phyloP scores from a whole-genome alignment of 805 yeast species.

The Ogataea polymorpha region DNA sequence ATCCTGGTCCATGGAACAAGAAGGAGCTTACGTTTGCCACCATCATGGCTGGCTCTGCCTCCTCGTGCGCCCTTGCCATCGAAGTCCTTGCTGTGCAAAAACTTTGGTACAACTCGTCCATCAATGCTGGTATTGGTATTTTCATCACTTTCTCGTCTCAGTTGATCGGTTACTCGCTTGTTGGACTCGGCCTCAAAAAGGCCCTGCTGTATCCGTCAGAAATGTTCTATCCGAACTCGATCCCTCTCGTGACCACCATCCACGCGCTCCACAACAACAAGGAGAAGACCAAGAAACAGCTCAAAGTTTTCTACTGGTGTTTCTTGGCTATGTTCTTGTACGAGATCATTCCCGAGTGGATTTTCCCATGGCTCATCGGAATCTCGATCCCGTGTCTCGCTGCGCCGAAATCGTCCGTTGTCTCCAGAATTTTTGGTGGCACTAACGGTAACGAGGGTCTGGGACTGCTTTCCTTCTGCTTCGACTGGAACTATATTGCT shows the following conservation, averaged over 20 bases:
- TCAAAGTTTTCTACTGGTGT: slow-evolving; percentile 25
- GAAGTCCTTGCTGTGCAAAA: slow-evolving; percentile 35
- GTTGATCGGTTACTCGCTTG: slow-evolving; percentile 30
- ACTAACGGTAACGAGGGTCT: slow-evolving; percentile 34
- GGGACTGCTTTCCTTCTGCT: slow-evolving; percentile 29
- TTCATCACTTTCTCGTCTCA: slow-evolving; percentile 33
- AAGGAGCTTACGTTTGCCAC: slow-evolving; percentile 44
- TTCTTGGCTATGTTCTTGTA: slow-evolving; percentile 26
- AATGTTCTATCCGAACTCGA: slow-evolving; percentile 40
- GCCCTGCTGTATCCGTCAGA: slow-evolving; percentile 24
- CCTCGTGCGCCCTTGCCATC: slow-evolving; percentile 30
- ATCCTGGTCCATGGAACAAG: slow-evolving; percentile 43
- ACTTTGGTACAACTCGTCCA: slow-evolving; percentile 28
- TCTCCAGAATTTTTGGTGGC: slow-evolving; percentile 34
- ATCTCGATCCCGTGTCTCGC: slow-evolving; percentile 31
- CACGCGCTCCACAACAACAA: slow-evolving; percentile 27
- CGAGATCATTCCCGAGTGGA: slow-evolving; percentile 34
- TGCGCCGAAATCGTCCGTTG: slow-evolving; percentile 26
- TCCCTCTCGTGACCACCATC: slow-evolving; percentile 31
- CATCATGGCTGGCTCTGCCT: slow-evolving; percentile 34
- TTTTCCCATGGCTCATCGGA: slow-evolving; percentile 30
- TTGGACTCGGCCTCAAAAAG: slow-evolving; percentile 29
- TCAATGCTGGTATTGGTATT: slow-evolving; percentile 30
- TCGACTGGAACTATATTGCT: slow-evolving; percentile 34
- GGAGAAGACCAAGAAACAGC: slow-evolving; percentile 20